Evolutionary conservation across 352 stramenopile species (phyloP).

Genomic region (Phytophthora crassamura): DNA sequence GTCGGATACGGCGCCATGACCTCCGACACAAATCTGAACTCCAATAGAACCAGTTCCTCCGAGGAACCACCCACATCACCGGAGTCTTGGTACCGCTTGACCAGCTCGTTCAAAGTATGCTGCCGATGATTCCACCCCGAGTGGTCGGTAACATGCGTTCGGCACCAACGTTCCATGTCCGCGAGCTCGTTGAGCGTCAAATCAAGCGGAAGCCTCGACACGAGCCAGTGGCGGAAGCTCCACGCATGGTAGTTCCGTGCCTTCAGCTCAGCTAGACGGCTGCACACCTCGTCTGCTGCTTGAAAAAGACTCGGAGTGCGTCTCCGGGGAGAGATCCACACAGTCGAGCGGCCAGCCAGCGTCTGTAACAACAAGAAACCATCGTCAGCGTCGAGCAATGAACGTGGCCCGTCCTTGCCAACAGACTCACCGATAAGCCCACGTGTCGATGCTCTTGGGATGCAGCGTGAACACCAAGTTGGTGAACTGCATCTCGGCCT

Average conservation of each 20-base stretch:
- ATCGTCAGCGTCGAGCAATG: slow-evolving; percentile 3
- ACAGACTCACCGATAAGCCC: slow-evolving; percentile 51
- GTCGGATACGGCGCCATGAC: slow-evolving; percentile 56
- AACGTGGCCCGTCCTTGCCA: background rate
- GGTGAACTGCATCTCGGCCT: slow-evolving; percentile 67
- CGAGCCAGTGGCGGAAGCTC: slow-evolving; percentile 85
- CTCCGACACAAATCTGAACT: slow-evolving; percentile 61
- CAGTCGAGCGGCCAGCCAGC: slow-evolving; percentile 60
- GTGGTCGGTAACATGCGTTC: slow-evolving; percentile 74
- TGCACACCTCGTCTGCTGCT: slow-evolving; percentile 56
- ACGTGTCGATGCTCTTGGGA: slow-evolving; percentile 86
- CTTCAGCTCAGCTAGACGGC: slow-evolving; percentile 62
- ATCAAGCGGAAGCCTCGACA: slow-evolving; percentile 39
- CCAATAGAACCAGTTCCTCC: slow-evolving; percentile 40
- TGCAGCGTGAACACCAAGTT: slow-evolving; percentile 81
- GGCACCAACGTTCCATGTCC: slow-evolving; percentile 64
- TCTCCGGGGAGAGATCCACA: slow-evolving; percentile 27
- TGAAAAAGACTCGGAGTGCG: slow-evolving; percentile 46
- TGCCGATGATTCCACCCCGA: slow-evolving; percentile 86
- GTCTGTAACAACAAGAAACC: slow-evolving; percentile 31
- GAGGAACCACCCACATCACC: background rate
- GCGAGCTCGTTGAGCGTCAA: slow-evolving; percentile 53
- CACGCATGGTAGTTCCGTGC: slow-evolving; percentile 87
- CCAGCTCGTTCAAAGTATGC: slow-evolving; percentile 48
- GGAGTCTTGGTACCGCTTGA: slow-evolving; percentile 10